These are phyloP conservation scores for Penicillium maclennaniae DNA, from an alignment of 495 filamentous ascomycete genomes.

Conservation along the genomic window DNA sequence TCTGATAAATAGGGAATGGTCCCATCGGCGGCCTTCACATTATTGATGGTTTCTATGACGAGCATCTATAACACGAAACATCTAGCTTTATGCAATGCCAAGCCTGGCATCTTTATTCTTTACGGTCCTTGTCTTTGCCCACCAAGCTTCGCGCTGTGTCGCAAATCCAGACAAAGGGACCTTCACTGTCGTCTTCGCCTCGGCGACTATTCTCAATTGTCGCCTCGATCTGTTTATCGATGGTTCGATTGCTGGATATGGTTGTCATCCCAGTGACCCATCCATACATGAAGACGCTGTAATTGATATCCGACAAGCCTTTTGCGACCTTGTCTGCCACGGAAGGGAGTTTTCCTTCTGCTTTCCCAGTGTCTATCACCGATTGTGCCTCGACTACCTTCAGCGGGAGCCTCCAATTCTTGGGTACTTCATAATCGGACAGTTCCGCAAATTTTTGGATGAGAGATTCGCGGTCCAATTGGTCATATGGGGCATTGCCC, in stretches of 20 bases:
- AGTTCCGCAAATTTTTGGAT: constrained; percentile 41
- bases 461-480: constrained; percentile 26
- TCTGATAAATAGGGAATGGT: constrained; percentile 28
- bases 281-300: constrained; percentile 65
- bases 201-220: constrained; percentile 43
- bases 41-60: background rate
- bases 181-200: constrained; percentile 39
- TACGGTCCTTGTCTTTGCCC: constrained; percentile 56
- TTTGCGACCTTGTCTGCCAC: constrained; percentile 38
- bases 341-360: constrained; percentile 31
- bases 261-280: constrained; percentile 60
- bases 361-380: constrained; percentile 26
- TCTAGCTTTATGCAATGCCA: background rate
- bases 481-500: constrained; percentile 25
- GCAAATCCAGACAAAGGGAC: constrained; percentile 59
- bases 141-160: constrained; percentile 61
- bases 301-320: constrained; percentile 58
- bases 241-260: constrained; percentile 61
- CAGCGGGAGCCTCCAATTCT: constrained; percentile 49
- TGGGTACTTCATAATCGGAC: constrained; percentile 51
- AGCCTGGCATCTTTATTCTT: constrained; percentile 18
- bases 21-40: background rate
- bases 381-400: constrained; percentile 36
- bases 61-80: background rate
- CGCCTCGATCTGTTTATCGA: constrained; percentile 59